phyloP scores from a whole-genome alignment of 306 rosid genomes.

The Cucurbita moschata region DNA sequence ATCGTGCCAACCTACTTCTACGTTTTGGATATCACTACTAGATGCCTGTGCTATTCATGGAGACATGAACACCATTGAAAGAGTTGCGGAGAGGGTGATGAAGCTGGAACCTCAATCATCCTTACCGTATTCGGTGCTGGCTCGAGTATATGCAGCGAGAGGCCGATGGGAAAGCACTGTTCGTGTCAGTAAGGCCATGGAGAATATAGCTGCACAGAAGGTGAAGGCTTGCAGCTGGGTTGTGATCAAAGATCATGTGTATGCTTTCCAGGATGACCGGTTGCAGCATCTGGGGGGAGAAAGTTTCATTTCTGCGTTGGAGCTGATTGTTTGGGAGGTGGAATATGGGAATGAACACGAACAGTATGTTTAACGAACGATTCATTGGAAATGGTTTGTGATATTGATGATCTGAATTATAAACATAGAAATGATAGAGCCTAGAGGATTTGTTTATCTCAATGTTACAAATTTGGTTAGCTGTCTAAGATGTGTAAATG shows the following conservation, averaged over 20 bases:
- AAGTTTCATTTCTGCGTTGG: slow-evolving; percentile 35
- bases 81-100: slow-evolving; percentile 39
- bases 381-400: not conserved
- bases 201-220: slow-evolving; percentile 20
- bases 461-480: not conserved
- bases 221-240: slow-evolving; percentile 48
- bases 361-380: not conserved
- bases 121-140: slow-evolving; percentile 48
- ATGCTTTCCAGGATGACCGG: slow-evolving; percentile 39
- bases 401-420: not conserved
- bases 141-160: slow-evolving; percentile 39
- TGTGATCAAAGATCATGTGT: slow-evolving; percentile 38
- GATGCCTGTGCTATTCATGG: slow-evolving; percentile 26
- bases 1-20: slow-evolving; percentile 24
- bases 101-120: slow-evolving; percentile 35
- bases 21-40: slow-evolving; percentile 49
- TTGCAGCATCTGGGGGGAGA: slow-evolving; percentile 42
- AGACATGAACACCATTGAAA: slow-evolving; percentile 45
- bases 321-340: slow-evolving; percentile 44
- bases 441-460: not conserved
- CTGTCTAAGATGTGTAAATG: not conserved
- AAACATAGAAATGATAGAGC: not conserved
- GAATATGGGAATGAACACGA: slow-evolving; percentile 20
- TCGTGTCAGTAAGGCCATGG: slow-evolving; percentile 39
- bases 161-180: slow-evolving; percentile 69